These are phyloP conservation scores for Skeletonema grethae DNA, from an alignment of 108 stramenopile genomes.

Conservation along the genomic window DNA sequence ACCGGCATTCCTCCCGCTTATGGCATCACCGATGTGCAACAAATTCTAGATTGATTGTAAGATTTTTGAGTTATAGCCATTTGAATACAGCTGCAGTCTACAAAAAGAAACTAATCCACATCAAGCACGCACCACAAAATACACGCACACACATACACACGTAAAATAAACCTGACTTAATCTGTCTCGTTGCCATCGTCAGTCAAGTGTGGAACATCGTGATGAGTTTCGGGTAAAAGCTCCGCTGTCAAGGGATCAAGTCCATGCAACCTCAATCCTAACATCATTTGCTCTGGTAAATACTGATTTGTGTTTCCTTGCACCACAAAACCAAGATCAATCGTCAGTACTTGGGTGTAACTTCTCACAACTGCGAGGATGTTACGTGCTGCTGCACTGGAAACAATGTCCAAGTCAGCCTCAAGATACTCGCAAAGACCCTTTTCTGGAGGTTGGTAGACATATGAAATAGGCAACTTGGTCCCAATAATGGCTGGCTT, in stretches of 20 bases:
- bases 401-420: constrained; percentile 85
- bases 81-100: not conserved
- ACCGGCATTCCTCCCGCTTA: constrained; percentile 53
- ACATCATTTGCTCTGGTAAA: constrained; percentile 85
- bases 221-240: constrained; percentile 47
- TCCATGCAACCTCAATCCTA: constrained; percentile 81
- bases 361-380: constrained; percentile 76
- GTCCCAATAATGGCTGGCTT: constrained; percentile 85
- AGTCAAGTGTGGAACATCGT: constrained; percentile 18
- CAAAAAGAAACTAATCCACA: not conserved
- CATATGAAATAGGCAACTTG: constrained; percentile 66
- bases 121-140: not conserved
- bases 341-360: constrained; percentile 76
- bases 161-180: not conserved
- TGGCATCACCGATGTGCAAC: constrained; percentile 32
- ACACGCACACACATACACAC: constrained; percentile 29
- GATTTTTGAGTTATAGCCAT: not conserved
- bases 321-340: constrained; percentile 85
- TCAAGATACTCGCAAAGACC: constrained; percentile 74
- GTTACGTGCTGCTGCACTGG: constrained; percentile 77
- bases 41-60: constrained; percentile 39
- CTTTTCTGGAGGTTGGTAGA: constrained; percentile 58
- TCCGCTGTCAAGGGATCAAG: constrained; percentile 82
- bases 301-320: constrained; percentile 75
- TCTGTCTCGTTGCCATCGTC: constrained; percentile 7